Base-by-base conservation (phyloP, 1,284 basidiomycete species). In the Fistulinella staudtii region DNA sequence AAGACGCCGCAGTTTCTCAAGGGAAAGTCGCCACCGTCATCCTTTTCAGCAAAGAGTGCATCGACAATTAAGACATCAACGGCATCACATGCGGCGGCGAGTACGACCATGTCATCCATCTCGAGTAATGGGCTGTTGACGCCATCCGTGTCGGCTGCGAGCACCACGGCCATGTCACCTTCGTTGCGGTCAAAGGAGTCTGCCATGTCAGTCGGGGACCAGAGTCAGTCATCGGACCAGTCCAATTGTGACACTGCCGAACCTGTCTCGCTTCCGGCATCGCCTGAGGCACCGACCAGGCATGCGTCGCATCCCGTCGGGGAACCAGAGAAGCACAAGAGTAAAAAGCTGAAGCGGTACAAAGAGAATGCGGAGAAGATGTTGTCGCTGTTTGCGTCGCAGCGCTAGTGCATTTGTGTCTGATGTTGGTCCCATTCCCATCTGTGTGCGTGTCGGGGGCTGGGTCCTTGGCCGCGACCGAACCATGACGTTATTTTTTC, bases 351-450 rank as follows among this genome's bases (percentile, higher is more conserved):
- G 66, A 85, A 85, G 74, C 88, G 80, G 67, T 86, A 86, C 68
- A 88, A 87, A 66, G 80, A 86, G 62, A 84, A 82, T 47, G 84
- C 85, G 10, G 86, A 88, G 71, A 88, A 88, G 58, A 74, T 89
- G 46, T 74, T 89, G 49, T 85, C 85, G 24, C 70, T 89, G 50
- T 89, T 89, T 64, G 81, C 82, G 38, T 70, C 75, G 41, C 75
- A 74, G 41, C 74, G 75, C 53, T 67, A 60, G 53, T 39, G 38
- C 17, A n/a, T n/a, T n/a, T n/a, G n/a, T n/a, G n/a, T n/a, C n/a
- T n/a, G n/a, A n/a, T n/a, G n/a, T n/a, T n/a, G n/a, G n/a, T n/a
- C 40, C 33, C 21, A 25, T 14, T 35, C 29, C 11, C 14, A 5
- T 21, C 20, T 10, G 17, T 10, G n/a, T 31, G 20, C 27, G 47